Evolutionary conservation across 257 asterid species (phyloP), one percentile per base, ranked within the genome.

Genomic region (Nicotiana sylvestris): DNA sequence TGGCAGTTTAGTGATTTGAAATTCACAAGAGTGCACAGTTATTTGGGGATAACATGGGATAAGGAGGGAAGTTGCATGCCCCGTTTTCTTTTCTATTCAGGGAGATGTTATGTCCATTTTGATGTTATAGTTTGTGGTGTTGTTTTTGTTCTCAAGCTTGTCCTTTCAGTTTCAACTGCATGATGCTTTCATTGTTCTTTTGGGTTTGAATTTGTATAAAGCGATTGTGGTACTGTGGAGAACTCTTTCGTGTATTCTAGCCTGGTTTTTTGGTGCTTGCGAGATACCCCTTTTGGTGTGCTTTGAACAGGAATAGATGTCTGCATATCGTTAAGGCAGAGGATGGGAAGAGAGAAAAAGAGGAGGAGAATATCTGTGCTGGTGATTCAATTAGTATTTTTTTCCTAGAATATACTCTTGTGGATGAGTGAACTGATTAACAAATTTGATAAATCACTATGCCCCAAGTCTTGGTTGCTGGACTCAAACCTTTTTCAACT

Each of bases 1-100:
- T 51, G 80, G 43, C 64, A 51, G 64, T 76, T 76, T 49, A 46
- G 79, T 49, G 79, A 74, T 72, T 25, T 74, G 62, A 49, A 49
- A 74, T 74, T 27, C 62, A 27, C 62, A 49, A 13, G 16, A 25
- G 25, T 74, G 15, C 51, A 7, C 62, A 49, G 27, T 74, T 74
- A 49, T 30, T 49, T 74, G 39, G 46, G 61, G 64, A 46, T 72
- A 72, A 72, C 79, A 72, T 72, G 79, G 61, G 17, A 76, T 51
- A 29, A 49, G 43, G 64, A 51, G 64, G 37, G 64, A 25, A 74
- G 64, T 74, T 27, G 11, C 37, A 49, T 27, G 25, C 43, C 80
- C 15, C 15, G 33, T 27, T 74, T 74, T 46, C 62, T 74, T 49
- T 49, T 74, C 37, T 74, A 29, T 51, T 27, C 62, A 51, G 46